phyloP scores from a whole-genome alignment of 768 basidiomycete species.

The Leccinum rimulosum region DNA sequence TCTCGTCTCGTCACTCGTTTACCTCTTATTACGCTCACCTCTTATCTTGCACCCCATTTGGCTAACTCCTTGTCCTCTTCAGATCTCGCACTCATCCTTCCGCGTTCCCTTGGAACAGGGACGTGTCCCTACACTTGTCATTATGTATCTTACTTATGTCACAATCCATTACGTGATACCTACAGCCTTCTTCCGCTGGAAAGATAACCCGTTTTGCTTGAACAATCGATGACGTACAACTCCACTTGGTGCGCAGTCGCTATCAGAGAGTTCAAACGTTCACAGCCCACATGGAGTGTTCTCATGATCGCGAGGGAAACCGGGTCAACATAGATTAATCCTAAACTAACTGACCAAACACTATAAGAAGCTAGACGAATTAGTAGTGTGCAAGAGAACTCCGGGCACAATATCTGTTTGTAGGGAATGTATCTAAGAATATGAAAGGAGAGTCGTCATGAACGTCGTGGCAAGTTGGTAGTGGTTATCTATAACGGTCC shows the following conservation, averaged over 20 bases:
- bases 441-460: conserved; percentile 21
- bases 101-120: too few species aligned
- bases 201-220: background rate
- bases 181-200: background rate
- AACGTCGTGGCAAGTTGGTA: conserved; percentile 5
- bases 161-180: background rate
- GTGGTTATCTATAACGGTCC: conserved; percentile 1
- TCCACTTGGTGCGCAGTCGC: background rate
- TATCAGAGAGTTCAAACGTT: background rate
- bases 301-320: background rate
- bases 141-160: background rate
- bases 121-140: background rate
- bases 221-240: background rate
- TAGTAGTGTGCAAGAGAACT: conserved; percentile 7
- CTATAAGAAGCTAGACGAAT: conserved; percentile 13
- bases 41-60: too few species aligned
- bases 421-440: conserved; percentile 12
- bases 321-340: conserved; percentile 8
- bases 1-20: too few species aligned
- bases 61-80: too few species aligned
- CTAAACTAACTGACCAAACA: conserved; percentile 5
- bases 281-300: background rate
- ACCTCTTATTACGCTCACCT: too few species aligned
- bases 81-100: too few species aligned
- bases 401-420: conserved; percentile 2